These are phyloP conservation scores for Cercospora sp. DNA, from an alignment of 2,329 filamentous ascomycete genomes.

Conservation along the genomic window DNA sequence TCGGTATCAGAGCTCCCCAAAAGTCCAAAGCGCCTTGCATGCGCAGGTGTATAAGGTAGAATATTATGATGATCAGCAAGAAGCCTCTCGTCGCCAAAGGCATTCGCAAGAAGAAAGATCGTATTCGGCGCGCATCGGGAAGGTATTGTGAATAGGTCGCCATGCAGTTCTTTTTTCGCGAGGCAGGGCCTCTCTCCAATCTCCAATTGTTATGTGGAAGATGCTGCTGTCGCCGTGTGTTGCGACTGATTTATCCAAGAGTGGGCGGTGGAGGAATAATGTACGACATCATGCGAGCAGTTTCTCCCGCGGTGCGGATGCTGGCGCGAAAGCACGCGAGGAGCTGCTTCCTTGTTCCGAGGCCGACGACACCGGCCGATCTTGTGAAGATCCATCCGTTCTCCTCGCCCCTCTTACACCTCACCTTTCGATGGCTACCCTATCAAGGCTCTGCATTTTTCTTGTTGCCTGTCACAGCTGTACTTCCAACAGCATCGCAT, in stretches of 20 bases:
- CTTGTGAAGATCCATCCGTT: not conserved
- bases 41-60: conserved; percentile 70
- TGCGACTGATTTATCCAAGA: not conserved
- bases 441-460: too few relatives aligned
- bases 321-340: not conserved
- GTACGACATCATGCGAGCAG: conserved; percentile 6
- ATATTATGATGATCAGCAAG: conserved; percentile 63
- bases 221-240: not conserved
- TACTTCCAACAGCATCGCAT: too few relatives aligned
- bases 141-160: conserved; percentile 14
- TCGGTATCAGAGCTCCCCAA: conserved; percentile 78
- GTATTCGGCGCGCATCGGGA: conserved; percentile 71
- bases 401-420: not conserved
- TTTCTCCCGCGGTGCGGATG: not conserved
- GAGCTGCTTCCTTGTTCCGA: conserved; percentile 2
- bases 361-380: not conserved
- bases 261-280: not conserved
- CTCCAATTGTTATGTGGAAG: not conserved
- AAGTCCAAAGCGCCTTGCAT: conserved; percentile 66
- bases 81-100: conserved; percentile 81
- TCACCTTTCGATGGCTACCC: not conserved
- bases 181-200: conserved; percentile 2
- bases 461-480: too few relatives aligned
- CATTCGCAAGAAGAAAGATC: conserved; percentile 80
- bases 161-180: not conserved